Evolutionary conservation across 371 early-diverging fungal genomes (phyloP), one percentile per base, ranked within the genome.

Genomic region (Basidiobolus meristosporus): DNA sequence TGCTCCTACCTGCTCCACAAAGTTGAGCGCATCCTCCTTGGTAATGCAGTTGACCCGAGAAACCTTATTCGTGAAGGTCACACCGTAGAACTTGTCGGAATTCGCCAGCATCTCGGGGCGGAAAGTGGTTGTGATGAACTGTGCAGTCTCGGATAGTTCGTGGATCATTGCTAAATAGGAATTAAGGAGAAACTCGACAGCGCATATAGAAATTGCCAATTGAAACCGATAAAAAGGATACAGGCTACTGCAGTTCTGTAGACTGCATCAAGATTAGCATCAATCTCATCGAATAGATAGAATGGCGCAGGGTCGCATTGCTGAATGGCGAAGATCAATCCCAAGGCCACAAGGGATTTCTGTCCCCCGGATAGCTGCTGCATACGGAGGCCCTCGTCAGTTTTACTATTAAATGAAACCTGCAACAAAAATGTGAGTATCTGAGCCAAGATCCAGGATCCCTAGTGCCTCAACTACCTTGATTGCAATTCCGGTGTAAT

Each of bases 231-330:
- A 11, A 23, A 4, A 26, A 11, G 50, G 53, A 43, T 59, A 70
- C 71, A 70, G 18, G 98, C 98, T 14, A 98, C 89, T 3, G 92
- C 79, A 0, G 83, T 77, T 23, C 98, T 74, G 51, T 98, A 90
- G 42, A 80, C 88, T 10, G 91, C 87, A 62, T 99, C 99, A 22
- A 99, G 62, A 43, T 96, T 98, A 22, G 99, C 99, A 68, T 99
- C 99, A 61, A 99, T 93, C 66, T 99, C 99, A 68, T 99, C 99
- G 76, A 99, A 97, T 45, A 99, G 64, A 58, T 99, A 99, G 57
- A 99, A 98, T 3, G 99, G 99, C 30, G 98, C 95, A 14, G 96
- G 97, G 48, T 98, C 98, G 55, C 92, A 90, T 47, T 77, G 73
- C 61, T 99, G 99, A 47, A 99, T 96, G 2, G 99, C 89, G 62